Evolutionary conservation across 495 filamentous ascomycete genomes (phyloP).

Genomic region (Penicillium paradoxum): DNA sequence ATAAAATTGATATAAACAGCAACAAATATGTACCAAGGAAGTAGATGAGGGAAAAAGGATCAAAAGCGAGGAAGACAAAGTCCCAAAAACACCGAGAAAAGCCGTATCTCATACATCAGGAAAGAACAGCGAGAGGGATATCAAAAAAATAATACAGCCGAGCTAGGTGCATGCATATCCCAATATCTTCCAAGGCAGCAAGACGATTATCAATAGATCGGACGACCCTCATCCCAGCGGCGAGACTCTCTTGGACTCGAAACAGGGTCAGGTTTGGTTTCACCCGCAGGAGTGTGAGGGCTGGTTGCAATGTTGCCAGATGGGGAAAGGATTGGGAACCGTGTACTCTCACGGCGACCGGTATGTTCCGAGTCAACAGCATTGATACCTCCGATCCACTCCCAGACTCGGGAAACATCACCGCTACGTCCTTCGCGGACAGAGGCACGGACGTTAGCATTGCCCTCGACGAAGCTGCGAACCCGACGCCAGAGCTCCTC

Average conservation of each 20-base stretch:
- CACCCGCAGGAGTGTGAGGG: slow-evolving; percentile 36
- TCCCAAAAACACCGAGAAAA: background rate
- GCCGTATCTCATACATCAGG: slow-evolving; percentile 11
- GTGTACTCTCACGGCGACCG: slow-evolving; percentile 42
- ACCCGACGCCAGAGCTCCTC: slow-evolving; percentile 80
- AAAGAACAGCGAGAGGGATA: slow-evolving; percentile 11
- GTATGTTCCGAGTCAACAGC: slow-evolving; percentile 34
- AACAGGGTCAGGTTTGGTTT: slow-evolving; percentile 13
- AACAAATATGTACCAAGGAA: slow-evolving; percentile 18
- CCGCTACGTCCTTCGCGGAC: slow-evolving; percentile 78
- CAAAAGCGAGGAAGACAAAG: background rate
- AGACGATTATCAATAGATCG: slow-evolving; percentile 52
- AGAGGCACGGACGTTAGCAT: slow-evolving; percentile 83
- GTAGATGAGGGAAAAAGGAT: background rate
- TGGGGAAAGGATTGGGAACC: slow-evolving; percentile 26
- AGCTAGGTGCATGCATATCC: slow-evolving; percentile 11
- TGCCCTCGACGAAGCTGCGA: slow-evolving; percentile 77
- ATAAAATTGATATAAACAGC: background rate
- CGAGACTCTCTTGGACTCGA: slow-evolving; percentile 36
- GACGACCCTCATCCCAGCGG: slow-evolving; percentile 59
- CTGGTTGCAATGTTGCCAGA: slow-evolving; percentile 14
- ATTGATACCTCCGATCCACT: slow-evolving; percentile 79
- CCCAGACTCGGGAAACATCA: slow-evolving; percentile 86
- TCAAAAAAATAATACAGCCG: slow-evolving; percentile 10
- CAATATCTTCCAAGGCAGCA: background rate